These are phyloP conservation scores for Cercophora newfieldiana DNA, from an alignment of 495 filamentous ascomycete species.

Conservation along the genomic window DNA sequence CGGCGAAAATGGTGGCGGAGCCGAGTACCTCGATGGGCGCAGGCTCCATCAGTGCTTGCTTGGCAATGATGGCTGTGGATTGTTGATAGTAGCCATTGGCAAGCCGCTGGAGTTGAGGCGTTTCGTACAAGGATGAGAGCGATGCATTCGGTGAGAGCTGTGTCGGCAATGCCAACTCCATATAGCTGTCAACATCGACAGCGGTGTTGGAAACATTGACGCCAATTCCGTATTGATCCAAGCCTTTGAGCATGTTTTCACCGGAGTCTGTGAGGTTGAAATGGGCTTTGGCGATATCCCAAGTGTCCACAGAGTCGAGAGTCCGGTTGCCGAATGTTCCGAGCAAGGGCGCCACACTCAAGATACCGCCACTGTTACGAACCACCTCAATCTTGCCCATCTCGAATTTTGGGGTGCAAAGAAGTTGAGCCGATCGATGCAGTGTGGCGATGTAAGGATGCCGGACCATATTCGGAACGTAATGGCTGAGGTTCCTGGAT, in stretches of 20 bases:
- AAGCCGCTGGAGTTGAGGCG: slow-evolving; percentile 1
- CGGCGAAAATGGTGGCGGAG: neutral
- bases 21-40: neutral
- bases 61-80: slow-evolving; percentile 4
- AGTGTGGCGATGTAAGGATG: neutral
- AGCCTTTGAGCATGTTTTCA: neutral
- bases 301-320: slow-evolving; percentile 7
- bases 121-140: neutral
- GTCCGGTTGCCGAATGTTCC: neutral
- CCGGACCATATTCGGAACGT: neutral
- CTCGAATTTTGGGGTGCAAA: slow-evolving; percentile 10
- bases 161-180: neutral
- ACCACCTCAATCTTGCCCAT: slow-evolving; percentile 15
- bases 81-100: slow-evolving; percentile 1
- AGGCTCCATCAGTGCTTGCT: slow-evolving; percentile 4
- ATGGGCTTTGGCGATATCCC: slow-evolving; percentile 7
- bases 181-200: neutral
- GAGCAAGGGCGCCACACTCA: slow-evolving; percentile 1
- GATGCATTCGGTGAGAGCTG: neutral
- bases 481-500: neutral
- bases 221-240: neutral
- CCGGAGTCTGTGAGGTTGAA: neutral
- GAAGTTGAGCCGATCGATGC: slow-evolving; percentile 11
- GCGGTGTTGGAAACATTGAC: neutral
- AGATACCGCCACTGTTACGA: neutral